phyloP scores from a whole-genome alignment of 345 rosid species.

The Limnanthes douglasii region DNA sequence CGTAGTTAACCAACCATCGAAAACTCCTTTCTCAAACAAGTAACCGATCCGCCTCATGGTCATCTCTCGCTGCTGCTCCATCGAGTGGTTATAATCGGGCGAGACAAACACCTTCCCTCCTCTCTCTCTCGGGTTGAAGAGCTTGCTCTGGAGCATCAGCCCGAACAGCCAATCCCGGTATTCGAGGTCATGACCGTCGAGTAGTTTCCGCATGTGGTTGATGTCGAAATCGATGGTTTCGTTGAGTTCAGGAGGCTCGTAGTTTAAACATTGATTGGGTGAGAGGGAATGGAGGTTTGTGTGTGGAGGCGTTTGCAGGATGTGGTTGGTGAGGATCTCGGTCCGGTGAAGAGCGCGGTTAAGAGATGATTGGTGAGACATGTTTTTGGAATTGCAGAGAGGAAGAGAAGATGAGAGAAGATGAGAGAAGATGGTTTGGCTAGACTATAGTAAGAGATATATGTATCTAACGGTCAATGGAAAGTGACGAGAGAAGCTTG shows the following conservation, averaged over 20 bases:
- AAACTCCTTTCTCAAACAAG: slow-evolving; percentile 47
- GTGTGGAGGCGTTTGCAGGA: slow-evolving; percentile 14
- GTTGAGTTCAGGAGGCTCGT: slow-evolving; percentile 53
- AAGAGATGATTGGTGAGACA: slow-evolving; percentile 2
- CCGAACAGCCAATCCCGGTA: slow-evolving; percentile 78
- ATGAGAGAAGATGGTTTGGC: too few species aligned
- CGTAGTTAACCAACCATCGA: slow-evolving; percentile 60
- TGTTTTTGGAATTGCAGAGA: neutral
- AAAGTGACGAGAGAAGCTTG: too few species aligned
- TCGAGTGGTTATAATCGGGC: slow-evolving; percentile 77
- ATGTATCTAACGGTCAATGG: too few species aligned
- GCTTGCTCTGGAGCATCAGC: slow-evolving; percentile 43
- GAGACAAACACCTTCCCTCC: slow-evolving; percentile 60
- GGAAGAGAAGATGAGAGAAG: too few species aligned
- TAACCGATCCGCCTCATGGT: slow-evolving; percentile 54
- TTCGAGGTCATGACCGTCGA: slow-evolving; percentile 53
- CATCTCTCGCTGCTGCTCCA: slow-evolving; percentile 89
- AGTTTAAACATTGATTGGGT: slow-evolving; percentile 36
- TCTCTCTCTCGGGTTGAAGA: slow-evolving; percentile 51
- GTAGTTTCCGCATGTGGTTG: slow-evolving; percentile 48
- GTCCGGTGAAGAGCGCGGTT: slow-evolving; percentile 40
- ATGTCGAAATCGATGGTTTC: slow-evolving; percentile 35
- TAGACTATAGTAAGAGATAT: too few species aligned
- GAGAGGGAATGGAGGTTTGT: slow-evolving; percentile 9
- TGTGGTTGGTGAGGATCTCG: slow-evolving; percentile 39